A percentile compares a stretch with the other conserved stretches of the same genome.
These are phyloP conservation scores for Ustilago sp. DNA, from an alignment of 1,284 basidiomycete species.

Conservation along the genomic window DNA sequence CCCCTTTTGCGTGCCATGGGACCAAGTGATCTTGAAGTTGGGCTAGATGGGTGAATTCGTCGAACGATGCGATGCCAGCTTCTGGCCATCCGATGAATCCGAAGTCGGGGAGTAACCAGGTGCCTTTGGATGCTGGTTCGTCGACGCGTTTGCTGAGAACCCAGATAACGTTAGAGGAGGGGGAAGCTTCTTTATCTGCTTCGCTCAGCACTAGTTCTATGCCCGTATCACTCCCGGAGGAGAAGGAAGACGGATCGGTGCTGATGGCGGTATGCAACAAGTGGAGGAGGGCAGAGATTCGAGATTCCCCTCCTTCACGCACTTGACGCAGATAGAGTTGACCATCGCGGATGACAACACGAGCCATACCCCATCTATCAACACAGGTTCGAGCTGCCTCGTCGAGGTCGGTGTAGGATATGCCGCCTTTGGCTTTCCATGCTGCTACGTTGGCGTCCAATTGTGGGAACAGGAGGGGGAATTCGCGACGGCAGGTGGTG, in stretches of 20 bases:
- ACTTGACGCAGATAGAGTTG: conserved; percentile 50
- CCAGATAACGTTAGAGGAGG: conserved; percentile 37
- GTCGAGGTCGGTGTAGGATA: conserved; percentile 38
- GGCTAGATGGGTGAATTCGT: conserved; percentile 45
- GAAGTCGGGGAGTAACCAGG: conserved; percentile 56
- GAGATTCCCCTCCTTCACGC: conserved; percentile 44
- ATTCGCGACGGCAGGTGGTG: conserved; percentile 42
- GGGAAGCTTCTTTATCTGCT: conserved; percentile 50
- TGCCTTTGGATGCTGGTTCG: conserved; percentile 24
- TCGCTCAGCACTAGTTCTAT: conserved; percentile 47
- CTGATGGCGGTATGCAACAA: conserved; percentile 40
- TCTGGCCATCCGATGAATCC: conserved; percentile 61
- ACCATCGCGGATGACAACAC: conserved; percentile 48
- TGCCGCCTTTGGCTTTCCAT: conserved; percentile 49
- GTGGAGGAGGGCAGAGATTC: conserved; percentile 48
- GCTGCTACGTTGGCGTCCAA: conserved; percentile 34
- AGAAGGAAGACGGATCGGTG: conserved; percentile 22
- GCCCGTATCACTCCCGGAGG: conserved; percentile 2
- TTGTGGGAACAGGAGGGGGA: conserved; percentile 56
- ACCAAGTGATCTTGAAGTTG: conserved; percentile 29
- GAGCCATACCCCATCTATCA: conserved; percentile 40
- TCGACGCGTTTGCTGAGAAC: conserved; percentile 36
- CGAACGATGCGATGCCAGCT: conserved; percentile 47
- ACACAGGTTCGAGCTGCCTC: conserved; percentile 21
- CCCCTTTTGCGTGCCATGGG: conserved; percentile 45